phyloP scores from a whole-genome alignment of 768 basidiomycete genomes.

The Hypholoma sublateritium region DNA sequence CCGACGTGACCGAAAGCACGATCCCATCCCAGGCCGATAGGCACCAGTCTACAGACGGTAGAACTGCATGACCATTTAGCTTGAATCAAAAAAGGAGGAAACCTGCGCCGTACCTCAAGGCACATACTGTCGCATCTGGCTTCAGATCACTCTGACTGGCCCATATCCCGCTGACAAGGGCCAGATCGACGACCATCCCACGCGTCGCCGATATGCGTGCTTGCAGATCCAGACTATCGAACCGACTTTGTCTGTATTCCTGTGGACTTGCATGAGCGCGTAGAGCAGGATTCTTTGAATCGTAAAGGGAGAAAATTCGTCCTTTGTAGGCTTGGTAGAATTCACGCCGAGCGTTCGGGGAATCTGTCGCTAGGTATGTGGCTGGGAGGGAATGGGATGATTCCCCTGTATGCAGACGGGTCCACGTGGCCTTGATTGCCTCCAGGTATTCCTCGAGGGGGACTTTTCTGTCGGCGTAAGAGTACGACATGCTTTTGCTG shows the following conservation, averaged over 20 bases:
- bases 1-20: conserved; percentile 57
- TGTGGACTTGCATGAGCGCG: conserved; percentile 46
- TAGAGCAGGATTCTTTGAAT: conserved; percentile 41
- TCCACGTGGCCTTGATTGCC: conserved; percentile 42
- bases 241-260: conserved; percentile 57
- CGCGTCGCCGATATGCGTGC: conserved; percentile 51
- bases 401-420: conserved; percentile 25
- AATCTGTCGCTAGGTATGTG: conserved; percentile 65
- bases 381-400: conserved; percentile 28
- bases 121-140: conserved; percentile 57
- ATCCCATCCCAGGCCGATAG: conserved; percentile 64
- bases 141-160: conserved; percentile 36
- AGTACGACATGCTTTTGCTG: conserved; percentile 43
- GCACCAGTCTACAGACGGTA: conserved; percentile 56
- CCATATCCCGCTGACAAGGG: conserved; percentile 67
- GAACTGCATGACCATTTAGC: conserved; percentile 40
- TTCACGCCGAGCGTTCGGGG: conserved; percentile 41
- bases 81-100: background rate
- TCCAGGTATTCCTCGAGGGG: conserved; percentile 49
- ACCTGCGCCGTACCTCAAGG: conserved; percentile 46
- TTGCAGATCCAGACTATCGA: conserved; percentile 36
- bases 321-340: conserved; percentile 40
- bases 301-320: conserved; percentile 44
- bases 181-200: conserved; percentile 71
- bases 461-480: conserved; percentile 43